Evolutionary conservation across 306 rosid species (phyloP), one percentile per base, ranked within the genome.

Genomic region (Castanospermum australe): DNA sequence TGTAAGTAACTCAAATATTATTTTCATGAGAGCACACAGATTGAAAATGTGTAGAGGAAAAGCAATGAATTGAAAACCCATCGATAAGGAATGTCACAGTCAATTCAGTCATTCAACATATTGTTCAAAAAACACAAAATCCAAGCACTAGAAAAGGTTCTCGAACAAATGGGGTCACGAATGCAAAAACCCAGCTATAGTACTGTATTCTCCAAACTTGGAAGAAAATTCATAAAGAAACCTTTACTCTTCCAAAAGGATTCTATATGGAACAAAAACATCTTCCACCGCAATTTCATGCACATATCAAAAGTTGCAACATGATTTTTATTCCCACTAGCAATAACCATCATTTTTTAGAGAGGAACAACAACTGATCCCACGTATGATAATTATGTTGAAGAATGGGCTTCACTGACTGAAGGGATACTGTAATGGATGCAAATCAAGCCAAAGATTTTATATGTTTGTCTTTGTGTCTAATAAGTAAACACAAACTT

Each of bases 31-130:
- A 63, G 55, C 0, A 15, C 6, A 33, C 50, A 32, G 21, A 41
- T 1, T 18, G 18, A 76, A 51, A 76, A 59, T 15, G 68, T 13
- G 41, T 33, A 70, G 10, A 68, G 3, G 4, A 54, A 48, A 73
- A 51, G 44, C 18, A 85, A 67, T 25, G 50, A 80, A 57, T 12
- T 13, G 33, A 30, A 56, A 85, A 30, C 70, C 48, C 30, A 5
- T 18, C 35, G 12, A 42, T 61, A 66, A 48, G 67, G 21, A 61
- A 54, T 55, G 45, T 45, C 59, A 15, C 33, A 30, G 59, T 24
- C 81, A 71, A 52, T 78, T 60, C 36, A 33, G 14, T 76, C 73
- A 60, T 67, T 64, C 35, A 22, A 22, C 55, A 20, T 28, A 47
- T 25, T 2, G 12, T 5, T 25, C 38, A 67, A 32, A 56, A 56